These are phyloP conservation scores for Eutrema japonicum DNA, from an alignment of 345 rosid genomes.

Conservation along the genomic window DNA sequence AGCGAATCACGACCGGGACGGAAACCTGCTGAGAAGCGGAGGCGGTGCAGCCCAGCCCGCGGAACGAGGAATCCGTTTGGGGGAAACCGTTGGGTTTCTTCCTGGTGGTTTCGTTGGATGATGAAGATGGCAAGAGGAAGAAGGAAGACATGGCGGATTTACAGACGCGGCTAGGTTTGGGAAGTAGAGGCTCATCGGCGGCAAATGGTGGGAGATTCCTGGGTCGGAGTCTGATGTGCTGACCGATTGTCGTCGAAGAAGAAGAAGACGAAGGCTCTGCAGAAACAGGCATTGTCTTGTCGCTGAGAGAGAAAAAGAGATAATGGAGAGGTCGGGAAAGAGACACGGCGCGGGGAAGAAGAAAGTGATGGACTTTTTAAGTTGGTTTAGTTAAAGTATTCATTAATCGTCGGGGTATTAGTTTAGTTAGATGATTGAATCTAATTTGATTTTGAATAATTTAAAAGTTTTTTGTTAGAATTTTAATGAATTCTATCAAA, in stretches of 20 bases:
- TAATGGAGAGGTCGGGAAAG: slow-evolving; percentile 26
- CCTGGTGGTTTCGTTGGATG: slow-evolving; percentile 43
- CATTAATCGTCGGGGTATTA: too few species aligned
- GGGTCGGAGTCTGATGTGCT: slow-evolving; percentile 54
- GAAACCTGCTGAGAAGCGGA: slow-evolving; percentile 83
- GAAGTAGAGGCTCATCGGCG: slow-evolving; percentile 47
- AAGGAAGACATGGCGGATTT: slow-evolving; percentile 47
- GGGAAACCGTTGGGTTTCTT: slow-evolving; percentile 56
- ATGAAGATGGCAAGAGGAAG: slow-evolving; percentile 51
- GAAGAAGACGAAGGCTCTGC: slow-evolving; percentile 53
- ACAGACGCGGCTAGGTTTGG: slow-evolving; percentile 48
- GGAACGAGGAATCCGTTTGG: slow-evolving; percentile 53
- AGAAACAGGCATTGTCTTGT: slow-evolving; percentile 53
- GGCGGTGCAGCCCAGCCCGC: slow-evolving; percentile 77
- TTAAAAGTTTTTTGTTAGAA: too few species aligned
- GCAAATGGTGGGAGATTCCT: slow-evolving; percentile 53
- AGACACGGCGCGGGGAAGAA: slow-evolving; percentile 35
- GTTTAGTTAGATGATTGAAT: too few species aligned
- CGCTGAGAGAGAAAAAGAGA: slow-evolving; percentile 15
- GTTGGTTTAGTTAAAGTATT: slow-evolving; percentile 35
- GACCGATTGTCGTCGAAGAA: slow-evolving; percentile 51
- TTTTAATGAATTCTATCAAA: too few species aligned
- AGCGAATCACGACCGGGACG: slow-evolving; percentile 73
- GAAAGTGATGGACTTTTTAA: not conserved
- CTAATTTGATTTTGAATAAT: too few species aligned